phyloP scores from a whole-genome alignment of 805 yeast species.

The Naumovozyma dairenensis region DNA sequence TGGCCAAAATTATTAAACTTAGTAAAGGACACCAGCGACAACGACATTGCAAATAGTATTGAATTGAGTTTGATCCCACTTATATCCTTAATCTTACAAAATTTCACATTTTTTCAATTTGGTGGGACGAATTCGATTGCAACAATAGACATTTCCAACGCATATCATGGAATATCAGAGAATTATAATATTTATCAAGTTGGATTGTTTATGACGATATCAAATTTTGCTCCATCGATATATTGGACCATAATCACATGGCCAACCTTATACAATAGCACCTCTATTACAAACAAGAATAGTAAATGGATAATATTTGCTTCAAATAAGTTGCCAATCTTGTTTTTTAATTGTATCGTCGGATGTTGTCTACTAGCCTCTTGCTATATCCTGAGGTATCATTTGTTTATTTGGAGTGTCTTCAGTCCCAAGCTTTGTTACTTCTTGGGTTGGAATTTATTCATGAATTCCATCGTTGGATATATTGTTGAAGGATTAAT shows the following conservation, averaged over 20 bases:
- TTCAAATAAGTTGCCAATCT: conserved; percentile 17
- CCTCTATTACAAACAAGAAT: neutral
- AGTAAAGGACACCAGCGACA: too few relatives aligned
- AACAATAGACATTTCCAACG: conserved; percentile 80
- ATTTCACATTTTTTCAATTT: conserved; percentile 70
- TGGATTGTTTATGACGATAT: conserved; percentile 65
- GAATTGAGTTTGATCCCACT: conserved; percentile 7
- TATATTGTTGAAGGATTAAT: conserved; percentile 17
- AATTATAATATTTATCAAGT: conserved; percentile 61
- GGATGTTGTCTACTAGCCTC: conserved; percentile 54
- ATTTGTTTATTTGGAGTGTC: conserved; percentile 94
- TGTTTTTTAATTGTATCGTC: conserved; percentile 49
- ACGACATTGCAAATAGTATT: too few relatives aligned
- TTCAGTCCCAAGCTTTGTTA: conserved; percentile 87
- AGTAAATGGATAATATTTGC: conserved; percentile 12
- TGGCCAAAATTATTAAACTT: conserved; percentile 6
- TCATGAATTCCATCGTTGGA: conserved; percentile 38
- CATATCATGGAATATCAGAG: conserved; percentile 72
- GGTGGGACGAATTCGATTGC: conserved; percentile 92
- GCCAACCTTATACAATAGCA: conserved; percentile 14
- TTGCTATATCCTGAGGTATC: conserved; percentile 68
- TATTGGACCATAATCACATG: conserved; percentile 53
- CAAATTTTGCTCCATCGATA: conserved; percentile 82
- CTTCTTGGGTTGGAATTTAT: conserved; percentile 62
- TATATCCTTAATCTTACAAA: conserved; percentile 46